Evolutionary conservation across 2,329 filamentous ascomycete species (phyloP).

Genomic region (Diaporthe citriasiana): DNA sequence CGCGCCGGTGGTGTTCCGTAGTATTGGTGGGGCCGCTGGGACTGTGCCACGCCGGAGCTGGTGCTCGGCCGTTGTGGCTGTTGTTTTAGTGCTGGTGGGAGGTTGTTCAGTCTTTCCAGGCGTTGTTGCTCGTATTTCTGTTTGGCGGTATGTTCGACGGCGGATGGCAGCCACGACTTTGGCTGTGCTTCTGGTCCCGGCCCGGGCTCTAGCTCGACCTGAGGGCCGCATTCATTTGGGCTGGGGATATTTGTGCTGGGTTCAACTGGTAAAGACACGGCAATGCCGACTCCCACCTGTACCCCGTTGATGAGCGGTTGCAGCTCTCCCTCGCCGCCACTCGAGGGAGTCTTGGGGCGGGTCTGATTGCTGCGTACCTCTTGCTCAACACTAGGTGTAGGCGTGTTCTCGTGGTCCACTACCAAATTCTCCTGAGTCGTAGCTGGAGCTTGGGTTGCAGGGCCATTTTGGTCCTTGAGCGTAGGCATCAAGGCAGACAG

Average conservation of each 20-base stretch:
- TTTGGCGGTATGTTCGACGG: constrained; percentile 48
- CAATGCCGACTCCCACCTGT: constrained; percentile 31
- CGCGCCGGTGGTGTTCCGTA: constrained; percentile 7
- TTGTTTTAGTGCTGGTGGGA: constrained; percentile 7
- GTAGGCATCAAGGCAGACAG: constrained; percentile 14
- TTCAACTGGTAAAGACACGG: constrained; percentile 24
- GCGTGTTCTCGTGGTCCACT: background rate
- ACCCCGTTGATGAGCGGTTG: constrained; percentile 1
- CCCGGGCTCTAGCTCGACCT: constrained; percentile 45
- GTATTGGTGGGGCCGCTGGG: constrained; percentile 12
- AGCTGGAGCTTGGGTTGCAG: background rate
- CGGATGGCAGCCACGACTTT: constrained; percentile 57
- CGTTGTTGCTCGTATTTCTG: constrained; percentile 35
- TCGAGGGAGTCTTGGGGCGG: background rate
- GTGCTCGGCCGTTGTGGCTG: constrained; percentile 37
- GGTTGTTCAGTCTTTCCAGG: constrained; percentile 13
- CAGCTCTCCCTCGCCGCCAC: background rate
- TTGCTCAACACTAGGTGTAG: constrained; percentile 4
- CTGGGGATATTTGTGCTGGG: constrained; percentile 19
- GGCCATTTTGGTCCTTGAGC: background rate
- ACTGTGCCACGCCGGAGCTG: constrained; percentile 28
- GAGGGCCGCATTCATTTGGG: background rate
- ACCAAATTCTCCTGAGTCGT: background rate
- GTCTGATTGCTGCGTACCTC: constrained; percentile 28
- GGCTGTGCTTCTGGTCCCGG: constrained; percentile 46